These are phyloP conservation scores for Magnaporthiopsis incrustans DNA, from an alignment of 2,329 filamentous ascomycete genomes.

Conservation along the genomic window DNA sequence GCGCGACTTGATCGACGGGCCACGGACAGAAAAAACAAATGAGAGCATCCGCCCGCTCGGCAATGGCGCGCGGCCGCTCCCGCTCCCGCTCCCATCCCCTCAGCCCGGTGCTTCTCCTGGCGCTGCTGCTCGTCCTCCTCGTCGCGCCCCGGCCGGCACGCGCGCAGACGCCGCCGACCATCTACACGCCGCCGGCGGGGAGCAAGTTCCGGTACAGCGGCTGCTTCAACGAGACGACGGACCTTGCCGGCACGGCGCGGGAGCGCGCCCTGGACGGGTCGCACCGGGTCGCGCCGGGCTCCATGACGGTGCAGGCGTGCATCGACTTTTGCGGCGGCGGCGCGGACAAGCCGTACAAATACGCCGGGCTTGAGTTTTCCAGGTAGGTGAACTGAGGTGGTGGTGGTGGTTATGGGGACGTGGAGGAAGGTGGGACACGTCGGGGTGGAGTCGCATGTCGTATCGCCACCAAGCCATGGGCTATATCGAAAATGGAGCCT, in stretches of 20 bases:
- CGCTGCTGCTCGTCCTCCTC: neutral
- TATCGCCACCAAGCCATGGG: no score
- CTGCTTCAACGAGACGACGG: slow-evolving; percentile 52
- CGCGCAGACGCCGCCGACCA: slow-evolving; percentile 12
- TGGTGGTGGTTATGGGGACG: neutral
- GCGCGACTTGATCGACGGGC: no score
- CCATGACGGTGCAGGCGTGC: slow-evolving; percentile 45
- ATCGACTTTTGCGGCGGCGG: slow-evolving; percentile 40
- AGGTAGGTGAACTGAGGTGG: slow-evolving; percentile 20
- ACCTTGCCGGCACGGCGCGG: slow-evolving; percentile 30
- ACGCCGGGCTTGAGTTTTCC: slow-evolving; percentile 48
- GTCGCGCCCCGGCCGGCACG: neutral
- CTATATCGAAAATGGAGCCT: no score
- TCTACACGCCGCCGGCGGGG: slow-evolving; percentile 25
- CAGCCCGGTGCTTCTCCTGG: no score
- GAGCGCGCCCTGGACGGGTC: slow-evolving; percentile 36
- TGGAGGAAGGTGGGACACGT: no score
- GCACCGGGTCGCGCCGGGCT: slow-evolving; percentile 30
- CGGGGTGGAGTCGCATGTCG: no score
- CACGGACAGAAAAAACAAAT: no score
- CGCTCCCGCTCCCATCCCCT: no score
- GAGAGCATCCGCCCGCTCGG: no score
- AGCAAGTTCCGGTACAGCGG: slow-evolving; percentile 41
- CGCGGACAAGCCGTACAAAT: slow-evolving; percentile 29
- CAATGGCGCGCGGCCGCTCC: neutral